These are phyloP conservation scores for Diaporthe destruens DNA, from an alignment of 2,329 filamentous ascomycete species.

Conservation along the genomic window DNA sequence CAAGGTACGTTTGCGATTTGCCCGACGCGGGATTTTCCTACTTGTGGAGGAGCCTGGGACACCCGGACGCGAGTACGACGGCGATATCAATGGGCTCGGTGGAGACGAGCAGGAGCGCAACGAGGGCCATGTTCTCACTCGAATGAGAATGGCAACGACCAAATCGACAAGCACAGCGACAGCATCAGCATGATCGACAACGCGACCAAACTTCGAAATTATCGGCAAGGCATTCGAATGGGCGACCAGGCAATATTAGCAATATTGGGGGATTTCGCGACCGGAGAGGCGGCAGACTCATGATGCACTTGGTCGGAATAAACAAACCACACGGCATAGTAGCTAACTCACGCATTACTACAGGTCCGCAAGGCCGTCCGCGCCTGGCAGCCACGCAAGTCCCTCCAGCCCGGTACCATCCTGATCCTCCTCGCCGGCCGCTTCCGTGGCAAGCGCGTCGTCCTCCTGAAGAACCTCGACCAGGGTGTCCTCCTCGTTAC, in stretches of 20 bases:
- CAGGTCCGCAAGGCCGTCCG: constrained; percentile 96
- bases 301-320: not conserved
- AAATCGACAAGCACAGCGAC: not conserved
- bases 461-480: constrained; percentile 97
- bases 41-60: constrained; percentile 29
- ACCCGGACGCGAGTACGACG: constrained; percentile 23
- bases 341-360: constrained; percentile 50
- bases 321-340: constrained; percentile 16
- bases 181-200: not conserved
- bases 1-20: constrained; percentile 81
- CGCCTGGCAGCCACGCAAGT: constrained; percentile 86
- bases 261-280: not conserved
- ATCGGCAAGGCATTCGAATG: not conserved
- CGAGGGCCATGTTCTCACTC: constrained; percentile 2
- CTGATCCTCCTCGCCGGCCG: constrained; percentile 99
- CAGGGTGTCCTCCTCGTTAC: constrained; percentile 99
- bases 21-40: constrained; percentile 43
- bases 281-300: constrained; percentile 4
- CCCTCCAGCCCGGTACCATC: constrained; percentile 93
- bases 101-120: constrained; percentile 12
- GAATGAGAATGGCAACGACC: not conserved
- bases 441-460: constrained; percentile 99
- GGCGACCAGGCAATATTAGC: not conserved
- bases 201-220: not conserved
- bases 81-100: constrained; percentile 5